Conservation (phyloP, 768 basidiomycete genomes). For the Symmetrospora coprosmae region DNA sequence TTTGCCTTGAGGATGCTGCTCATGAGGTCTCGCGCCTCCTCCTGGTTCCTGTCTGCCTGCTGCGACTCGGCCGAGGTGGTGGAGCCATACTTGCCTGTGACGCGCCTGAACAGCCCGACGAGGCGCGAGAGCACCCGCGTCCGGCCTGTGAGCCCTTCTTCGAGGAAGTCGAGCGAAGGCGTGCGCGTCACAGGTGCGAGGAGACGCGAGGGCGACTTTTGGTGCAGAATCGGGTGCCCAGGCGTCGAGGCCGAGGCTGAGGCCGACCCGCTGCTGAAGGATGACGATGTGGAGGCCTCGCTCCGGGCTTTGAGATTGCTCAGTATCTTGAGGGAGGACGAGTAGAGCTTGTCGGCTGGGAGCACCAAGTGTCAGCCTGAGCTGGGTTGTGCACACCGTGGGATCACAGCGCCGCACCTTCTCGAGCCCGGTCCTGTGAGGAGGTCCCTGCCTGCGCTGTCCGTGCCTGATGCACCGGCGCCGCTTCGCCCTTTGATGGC, state of each 20-base stretch:
- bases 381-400: no score
- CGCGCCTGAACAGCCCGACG: background rate
- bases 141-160: background rate
- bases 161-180: constrained; percentile 24
- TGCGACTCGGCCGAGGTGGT: background rate
- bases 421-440: no score
- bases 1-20: constrained; percentile 25
- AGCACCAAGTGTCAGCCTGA: no score
- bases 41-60: background rate
- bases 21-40: constrained; percentile 22
- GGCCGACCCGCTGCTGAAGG: background rate
- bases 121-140: constrained; percentile 1
- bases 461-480: no score
- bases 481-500: no score
- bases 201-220: constrained; percentile 11
- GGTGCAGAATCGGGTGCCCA: background rate
- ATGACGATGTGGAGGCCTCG: background rate
- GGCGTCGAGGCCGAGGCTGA: background rate
- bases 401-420: no score
- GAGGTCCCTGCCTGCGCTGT: no score
- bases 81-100: constrained; percentile 7
- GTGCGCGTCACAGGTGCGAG: constrained; percentile 30
- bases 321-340: constrained; percentile 13
- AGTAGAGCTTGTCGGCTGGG: constrained; percentile 6
- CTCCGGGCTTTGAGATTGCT: background rate